These are phyloP conservation scores for Oenanthe sinensis DNA, from an alignment of 129 eudicot species.

Conservation along the genomic window DNA sequence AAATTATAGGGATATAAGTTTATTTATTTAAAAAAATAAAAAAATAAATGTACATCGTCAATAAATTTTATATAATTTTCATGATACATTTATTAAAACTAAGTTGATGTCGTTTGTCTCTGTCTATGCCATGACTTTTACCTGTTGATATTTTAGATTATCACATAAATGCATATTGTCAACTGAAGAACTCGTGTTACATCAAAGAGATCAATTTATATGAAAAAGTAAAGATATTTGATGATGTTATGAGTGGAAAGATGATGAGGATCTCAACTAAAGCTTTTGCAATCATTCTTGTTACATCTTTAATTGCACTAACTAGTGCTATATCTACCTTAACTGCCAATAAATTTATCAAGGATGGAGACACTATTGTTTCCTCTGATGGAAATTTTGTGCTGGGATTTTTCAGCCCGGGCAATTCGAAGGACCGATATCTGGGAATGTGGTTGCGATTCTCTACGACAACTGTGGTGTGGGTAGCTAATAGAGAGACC, in stretches of 20 bases:
- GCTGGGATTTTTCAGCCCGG: conserved; percentile 1
- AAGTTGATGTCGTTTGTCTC: not conserved
- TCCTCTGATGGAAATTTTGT: conserved; percentile 20
- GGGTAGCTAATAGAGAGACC: conserved; percentile 16
- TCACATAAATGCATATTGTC: not conserved
- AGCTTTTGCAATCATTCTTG: not conserved
- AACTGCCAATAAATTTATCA: conserved; percentile 11
- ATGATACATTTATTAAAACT: no score
- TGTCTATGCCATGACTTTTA: not conserved
- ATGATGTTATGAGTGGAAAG: not conserved
- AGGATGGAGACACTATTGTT: conserved; percentile 32
- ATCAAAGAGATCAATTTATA: not conserved
- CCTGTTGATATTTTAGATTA: not conserved
- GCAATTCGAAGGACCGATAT: not conserved
- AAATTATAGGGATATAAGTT: no score
- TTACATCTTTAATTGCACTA: not conserved
- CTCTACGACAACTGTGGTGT: conserved; percentile 15
- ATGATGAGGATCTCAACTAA: not conserved
- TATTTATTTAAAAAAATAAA: no score
- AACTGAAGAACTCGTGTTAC: not conserved
- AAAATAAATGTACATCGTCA: not conserved
- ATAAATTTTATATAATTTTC: no score
- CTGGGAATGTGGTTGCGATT: conserved; percentile 43
- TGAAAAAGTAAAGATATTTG: not conserved
- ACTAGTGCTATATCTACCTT: conserved; percentile 16